Evolutionary conservation across 208 protist genomes (phyloP), one percentile per base, ranked within the genome.

Genomic region (Trypanosoma lewisi): DNA sequence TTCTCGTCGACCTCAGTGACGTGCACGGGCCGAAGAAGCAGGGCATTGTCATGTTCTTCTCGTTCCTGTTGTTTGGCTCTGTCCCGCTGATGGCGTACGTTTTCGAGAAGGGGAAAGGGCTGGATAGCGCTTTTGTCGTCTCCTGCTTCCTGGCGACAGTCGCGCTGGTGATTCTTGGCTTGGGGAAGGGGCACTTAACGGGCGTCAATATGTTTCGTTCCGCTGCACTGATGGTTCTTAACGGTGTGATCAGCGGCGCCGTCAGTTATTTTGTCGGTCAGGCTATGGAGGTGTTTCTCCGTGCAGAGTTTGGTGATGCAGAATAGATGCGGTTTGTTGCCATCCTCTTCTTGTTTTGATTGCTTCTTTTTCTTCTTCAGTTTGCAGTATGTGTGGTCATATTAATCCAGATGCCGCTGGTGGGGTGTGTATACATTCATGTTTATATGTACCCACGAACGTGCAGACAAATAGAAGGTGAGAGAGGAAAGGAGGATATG

Each of bases 31-130:
- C 93, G 14, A 75, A 78, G 44, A 96, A 95, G 67, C 87, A 94
- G 54, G 93, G 91, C n/a, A 34, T 94, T 2, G 92, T 97, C 12
- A 98, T 96, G 83, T 97, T 97, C 63, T 0, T 78, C 12, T 98
- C 96, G 0, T 98, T 98, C 67, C 30, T 98, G 31, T 11, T 95
- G 14, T 98, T 98, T 69, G 96, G 96, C 11, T 63, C 75, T 14
- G 59, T 98, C 31, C 95, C 95, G 19, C 76, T 98, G 14, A 51
- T 97, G 41, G 91, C 89, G 21, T 97, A 97, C 60, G 30, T 92
- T 33, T 65, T 75, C 0, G 83, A 84, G 8, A 78, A 83, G 9
- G 87, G 88, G 19, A 70, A 91, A 51, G 89, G 83, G 28, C 70
- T 80, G 16, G 87, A 95, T 64, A 54, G 34, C 19, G 68, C 87